Evolutionary conservation across 495 filamentous ascomycete genomes (phyloP).

Genomic region (Aspergillus asperescens): DNA sequence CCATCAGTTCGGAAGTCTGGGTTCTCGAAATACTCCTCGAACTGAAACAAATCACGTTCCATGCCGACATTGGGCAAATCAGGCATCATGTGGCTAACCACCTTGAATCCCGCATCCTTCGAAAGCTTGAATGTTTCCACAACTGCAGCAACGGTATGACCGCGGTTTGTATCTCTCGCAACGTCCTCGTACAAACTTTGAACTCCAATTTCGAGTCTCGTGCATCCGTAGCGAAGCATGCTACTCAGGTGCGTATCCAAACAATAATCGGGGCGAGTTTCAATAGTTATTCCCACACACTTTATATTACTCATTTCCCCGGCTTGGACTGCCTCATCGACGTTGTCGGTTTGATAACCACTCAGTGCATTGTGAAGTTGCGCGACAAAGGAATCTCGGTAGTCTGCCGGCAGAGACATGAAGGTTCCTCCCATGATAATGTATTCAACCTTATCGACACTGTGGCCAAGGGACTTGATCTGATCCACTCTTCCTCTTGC

Average conservation of each 20-base stretch:
- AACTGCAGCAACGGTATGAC: conserved; percentile 91
- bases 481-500: conserved; percentile 93
- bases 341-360: conserved; percentile 83
- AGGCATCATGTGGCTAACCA: conserved; percentile 99
- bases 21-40: conserved; percentile 96
- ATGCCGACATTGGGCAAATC: conserved; percentile 97
- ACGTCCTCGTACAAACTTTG: conserved; percentile 98
- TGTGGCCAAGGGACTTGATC: conserved; percentile 89
- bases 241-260: conserved; percentile 82
- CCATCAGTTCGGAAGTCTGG: conserved; percentile 96
- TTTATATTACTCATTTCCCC: conserved; percentile 94
- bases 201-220: conserved; percentile 87
- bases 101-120: conserved; percentile 98
- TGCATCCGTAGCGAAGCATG: conserved; percentile 97
- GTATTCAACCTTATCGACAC: conserved; percentile 98
- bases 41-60: conserved; percentile 95
- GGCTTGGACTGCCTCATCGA: conserved; percentile 89
- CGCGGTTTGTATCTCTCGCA: conserved; percentile 94
- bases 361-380: conserved; percentile 94
- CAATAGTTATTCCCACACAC: conserved; percentile 97
- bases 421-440: conserved; percentile 99
- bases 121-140: conserved; percentile 90
- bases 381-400: conserved; percentile 87
- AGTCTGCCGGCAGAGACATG: conserved; percentile 87
- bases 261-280: conserved; percentile 95